Evolutionary conservation across 805 yeast species (phyloP), one percentile per base, ranked within the genome.

Genomic region (Zygosaccharomyces kombuchaensis): DNA sequence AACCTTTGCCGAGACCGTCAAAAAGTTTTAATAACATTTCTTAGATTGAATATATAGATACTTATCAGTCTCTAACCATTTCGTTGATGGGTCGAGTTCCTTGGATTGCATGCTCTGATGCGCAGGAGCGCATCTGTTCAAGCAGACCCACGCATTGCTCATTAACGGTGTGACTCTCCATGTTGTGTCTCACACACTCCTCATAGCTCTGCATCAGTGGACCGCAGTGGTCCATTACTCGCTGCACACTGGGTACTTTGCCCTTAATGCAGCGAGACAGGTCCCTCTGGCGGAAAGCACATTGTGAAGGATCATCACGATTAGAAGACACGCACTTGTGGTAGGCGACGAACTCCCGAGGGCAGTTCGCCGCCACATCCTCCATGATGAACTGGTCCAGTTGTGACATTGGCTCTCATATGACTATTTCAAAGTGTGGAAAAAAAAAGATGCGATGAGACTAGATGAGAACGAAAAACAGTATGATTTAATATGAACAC

Each of bases 281-380:
- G 14, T 71, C 72, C 34, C 65, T 62, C 63, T 85, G 95, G 51
- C 81, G 76, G 32, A 60, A 62, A 0, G 67, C 62, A 59, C 95
- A 87, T 47, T 70, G 67, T 14, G 64, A 57, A 19, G 75, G 73
- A 50, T 71, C 70, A 9, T 78, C 79, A 44, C 73, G 74, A 32
- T 82, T 82, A 23, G 69, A 71, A 29, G 79, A 67, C 63, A 87
- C 75, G 59, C 95, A 87, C 56, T 78, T 79, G 63, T 87, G 91
- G 63, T 82, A 87, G 22, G 74, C 77, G 46, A 86, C 66, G 53
- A 87, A 86, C 57, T 80, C 76, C 49, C 77, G 80, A 0, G 95
- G 93, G 62, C 96, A 87, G 58, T 74, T 70, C 44, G 78, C 75
- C 10, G 95, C 89, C 46, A 84, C 84, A 57, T 87, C 95, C 50